A percentile compares a stretch with the other conserved stretches of the same genome.
phyloP scores from a whole-genome alignment of 805 yeast genomes.

The Lipomyces anomalus region DNA sequence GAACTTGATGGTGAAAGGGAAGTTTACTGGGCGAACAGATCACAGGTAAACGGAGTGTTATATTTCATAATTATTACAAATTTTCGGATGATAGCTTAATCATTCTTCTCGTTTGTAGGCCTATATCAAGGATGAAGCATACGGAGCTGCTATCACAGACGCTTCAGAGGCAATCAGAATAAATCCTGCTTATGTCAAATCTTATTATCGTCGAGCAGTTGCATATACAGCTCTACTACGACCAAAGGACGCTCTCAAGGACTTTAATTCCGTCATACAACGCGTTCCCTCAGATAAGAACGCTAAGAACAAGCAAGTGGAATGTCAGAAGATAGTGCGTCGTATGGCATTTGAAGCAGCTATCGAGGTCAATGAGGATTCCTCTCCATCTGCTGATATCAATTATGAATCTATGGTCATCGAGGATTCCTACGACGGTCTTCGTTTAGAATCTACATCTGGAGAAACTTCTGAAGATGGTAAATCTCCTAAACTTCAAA shows the following conservation, averaged over 20 bases:
- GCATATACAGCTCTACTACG: slow-evolving; percentile 71
- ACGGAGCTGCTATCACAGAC: slow-evolving; percentile 79
- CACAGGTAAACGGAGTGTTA: slow-evolving; percentile 34
- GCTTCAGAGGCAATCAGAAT: slow-evolving; percentile 63
- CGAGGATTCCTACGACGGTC: slow-evolving; percentile 59
- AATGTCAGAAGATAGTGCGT: slow-evolving; percentile 60
- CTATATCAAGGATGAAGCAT: slow-evolving; percentile 76
- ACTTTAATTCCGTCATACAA: slow-evolving; percentile 57
- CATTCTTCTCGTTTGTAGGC: slow-evolving; percentile 49
- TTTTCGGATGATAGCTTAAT: background rate
- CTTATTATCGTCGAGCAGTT: slow-evolving; percentile 81
- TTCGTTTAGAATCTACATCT: slow-evolving; percentile 37
- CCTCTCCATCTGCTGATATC: slow-evolving; percentile 43
- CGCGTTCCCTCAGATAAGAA: slow-evolving; percentile 62
- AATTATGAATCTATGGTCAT: slow-evolving; percentile 42
- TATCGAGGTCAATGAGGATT: slow-evolving; percentile 64
- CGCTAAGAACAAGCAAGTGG: slow-evolving; percentile 57
- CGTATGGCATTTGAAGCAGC: slow-evolving; percentile 80
- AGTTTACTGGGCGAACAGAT: slow-evolving; percentile 88
- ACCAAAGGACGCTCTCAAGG: slow-evolving; percentile 66
- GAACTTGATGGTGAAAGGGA: slow-evolving; percentile 65
- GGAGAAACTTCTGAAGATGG: slow-evolving; percentile 25
- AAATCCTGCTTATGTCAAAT: slow-evolving; percentile 66
- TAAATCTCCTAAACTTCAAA: slow-evolving; percentile 31
- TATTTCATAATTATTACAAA: background rate